Evolutionary conservation across 495 filamentous ascomycete species (phyloP).

Genomic region (Cercophora sp.): DNA sequence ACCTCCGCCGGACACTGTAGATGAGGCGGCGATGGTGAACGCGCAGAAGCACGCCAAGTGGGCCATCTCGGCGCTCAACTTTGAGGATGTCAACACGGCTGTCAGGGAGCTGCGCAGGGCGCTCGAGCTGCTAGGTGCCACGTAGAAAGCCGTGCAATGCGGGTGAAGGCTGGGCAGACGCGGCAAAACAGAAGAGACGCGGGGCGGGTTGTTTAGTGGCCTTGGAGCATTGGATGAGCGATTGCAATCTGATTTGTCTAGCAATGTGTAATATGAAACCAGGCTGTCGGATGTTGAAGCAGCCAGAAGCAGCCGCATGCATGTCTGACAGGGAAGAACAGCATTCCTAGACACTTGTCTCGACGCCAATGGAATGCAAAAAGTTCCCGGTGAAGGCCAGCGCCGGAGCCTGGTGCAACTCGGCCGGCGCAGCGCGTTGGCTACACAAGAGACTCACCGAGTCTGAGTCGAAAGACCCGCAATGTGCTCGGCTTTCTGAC

Average conservation of each 20-base stretch:
- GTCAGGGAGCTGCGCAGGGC: slow-evolving; percentile 79
- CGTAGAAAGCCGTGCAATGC: too few relatives aligned
- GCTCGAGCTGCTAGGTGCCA: slow-evolving; percentile 60
- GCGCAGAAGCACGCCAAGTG: slow-evolving; percentile 96
- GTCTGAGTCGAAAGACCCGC: neutral
- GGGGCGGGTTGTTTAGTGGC: too few relatives aligned
- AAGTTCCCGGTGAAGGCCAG: neutral
- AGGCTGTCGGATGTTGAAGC: slow-evolving; percentile 4
- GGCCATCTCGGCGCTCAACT: slow-evolving; percentile 95
- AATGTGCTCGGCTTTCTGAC: neutral
- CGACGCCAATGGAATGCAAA: neutral
- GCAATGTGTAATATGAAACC: slow-evolving; percentile 4
- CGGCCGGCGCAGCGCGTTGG: neutral
- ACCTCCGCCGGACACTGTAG: slow-evolving; percentile 33
- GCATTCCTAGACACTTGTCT: slow-evolving; percentile 3
- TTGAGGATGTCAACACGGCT: slow-evolving; percentile 90
- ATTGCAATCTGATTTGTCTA: slow-evolving; percentile 7
- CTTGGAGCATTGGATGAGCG: neutral
- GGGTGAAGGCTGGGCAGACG: neutral
- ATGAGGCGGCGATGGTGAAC: slow-evolving; percentile 70
- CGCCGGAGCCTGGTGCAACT: slow-evolving; percentile 1
- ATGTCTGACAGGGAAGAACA: neutral
- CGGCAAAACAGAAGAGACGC: neutral
- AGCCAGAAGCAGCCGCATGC: slow-evolving; percentile 8
- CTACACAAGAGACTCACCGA: slow-evolving; percentile 8